Conservation (phyloP, 768 basidiomycete species). For the Mrakia blollopis region DNA sequence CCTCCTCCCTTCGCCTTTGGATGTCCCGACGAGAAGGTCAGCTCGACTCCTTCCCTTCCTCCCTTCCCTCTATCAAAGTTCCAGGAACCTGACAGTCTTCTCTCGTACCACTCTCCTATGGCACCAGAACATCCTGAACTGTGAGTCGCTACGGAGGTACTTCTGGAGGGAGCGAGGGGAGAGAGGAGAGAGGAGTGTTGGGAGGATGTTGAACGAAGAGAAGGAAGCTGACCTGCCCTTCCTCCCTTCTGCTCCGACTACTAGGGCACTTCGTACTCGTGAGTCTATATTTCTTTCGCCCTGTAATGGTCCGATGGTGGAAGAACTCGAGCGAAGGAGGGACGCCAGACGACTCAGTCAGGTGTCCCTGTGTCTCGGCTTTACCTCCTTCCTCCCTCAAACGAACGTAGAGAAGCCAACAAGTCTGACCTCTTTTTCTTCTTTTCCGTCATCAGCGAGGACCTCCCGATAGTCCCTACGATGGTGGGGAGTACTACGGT, state of each 20-base stretch:
- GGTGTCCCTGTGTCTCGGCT: not conserved
- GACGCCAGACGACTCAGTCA: not conserved
- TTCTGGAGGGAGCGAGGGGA: not conserved
- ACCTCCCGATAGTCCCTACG: slow-evolving; percentile 85
- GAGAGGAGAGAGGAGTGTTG: slow-evolving; percentile 5
- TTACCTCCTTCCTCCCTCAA: not conserved
- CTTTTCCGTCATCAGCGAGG: slow-evolving; percentile 61
- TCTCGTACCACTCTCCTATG: slow-evolving; percentile 37
- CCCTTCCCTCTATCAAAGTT: not conserved
- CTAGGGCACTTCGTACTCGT: slow-evolving; percentile 95
- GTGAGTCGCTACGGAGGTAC: slow-evolving; percentile 50
- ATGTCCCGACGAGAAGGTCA: slow-evolving; percentile 76
- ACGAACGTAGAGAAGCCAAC: not conserved
- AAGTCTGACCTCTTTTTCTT: not conserved
- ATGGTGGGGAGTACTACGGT: slow-evolving; percentile 90
- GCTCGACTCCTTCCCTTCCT: not conserved
- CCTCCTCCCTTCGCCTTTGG: slow-evolving; percentile 97
- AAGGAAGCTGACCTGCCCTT: slow-evolving; percentile 7
- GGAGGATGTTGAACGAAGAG: not conserved
- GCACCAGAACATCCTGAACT: slow-evolving; percentile 73
- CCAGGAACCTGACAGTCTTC: slow-evolving; percentile 13
- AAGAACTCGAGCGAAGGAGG: not conserved
- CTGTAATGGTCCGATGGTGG: not conserved
- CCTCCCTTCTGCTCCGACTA: slow-evolving; percentile 7
- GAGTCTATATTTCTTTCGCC: slow-evolving; percentile 36